Conservation (phyloP, 1,284 basidiomycete genomes). For the Tilletia horrida region DNA sequence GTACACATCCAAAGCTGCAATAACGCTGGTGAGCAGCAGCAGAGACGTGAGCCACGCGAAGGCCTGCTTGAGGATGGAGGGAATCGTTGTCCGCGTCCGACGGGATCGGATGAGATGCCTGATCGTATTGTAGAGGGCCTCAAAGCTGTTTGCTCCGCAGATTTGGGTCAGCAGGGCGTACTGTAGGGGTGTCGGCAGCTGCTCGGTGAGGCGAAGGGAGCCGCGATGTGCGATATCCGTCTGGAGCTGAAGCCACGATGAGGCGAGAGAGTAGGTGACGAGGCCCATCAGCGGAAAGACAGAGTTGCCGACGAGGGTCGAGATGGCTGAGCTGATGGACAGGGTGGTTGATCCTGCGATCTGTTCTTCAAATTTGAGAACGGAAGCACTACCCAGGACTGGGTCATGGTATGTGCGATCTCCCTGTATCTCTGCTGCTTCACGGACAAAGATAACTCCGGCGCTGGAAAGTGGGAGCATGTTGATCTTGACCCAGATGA, state of each 20-base stretch:
- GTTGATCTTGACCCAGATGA: constrained; percentile 22
- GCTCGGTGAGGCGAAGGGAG: not conserved
- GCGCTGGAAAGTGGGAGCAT: constrained; percentile 20
- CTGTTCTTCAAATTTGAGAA: constrained; percentile 21
- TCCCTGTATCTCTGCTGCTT: constrained; percentile 23
- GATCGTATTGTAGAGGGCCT: constrained; percentile 20
- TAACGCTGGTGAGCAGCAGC: constrained; percentile 10
- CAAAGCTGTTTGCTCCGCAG: constrained; percentile 20
- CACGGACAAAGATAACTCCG: constrained; percentile 25
- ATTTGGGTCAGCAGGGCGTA: constrained; percentile 24
- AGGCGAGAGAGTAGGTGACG: constrained; percentile 24
- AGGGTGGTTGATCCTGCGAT: constrained; percentile 24
- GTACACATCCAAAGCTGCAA: constrained; percentile 19
- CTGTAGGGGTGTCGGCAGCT: constrained; percentile 25
- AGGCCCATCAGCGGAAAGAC: constrained; percentile 24
- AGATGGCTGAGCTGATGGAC: constrained; percentile 22
- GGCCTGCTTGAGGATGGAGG: constrained; percentile 22
- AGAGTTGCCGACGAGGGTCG: constrained; percentile 22
- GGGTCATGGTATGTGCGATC: constrained; percentile 21
- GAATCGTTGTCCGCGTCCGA: constrained; percentile 18
- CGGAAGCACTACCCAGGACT: constrained; percentile 6
- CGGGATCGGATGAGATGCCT: constrained; percentile 14
- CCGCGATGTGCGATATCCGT: not conserved
- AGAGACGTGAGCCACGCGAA: constrained; percentile 23
- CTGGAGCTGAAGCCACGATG: constrained; percentile 26